Evolutionary conservation across 2,329 filamentous ascomycete species (phyloP), one percentile per base, ranked within the genome.

Genomic region (Ceratocystis cubensis): DNA sequence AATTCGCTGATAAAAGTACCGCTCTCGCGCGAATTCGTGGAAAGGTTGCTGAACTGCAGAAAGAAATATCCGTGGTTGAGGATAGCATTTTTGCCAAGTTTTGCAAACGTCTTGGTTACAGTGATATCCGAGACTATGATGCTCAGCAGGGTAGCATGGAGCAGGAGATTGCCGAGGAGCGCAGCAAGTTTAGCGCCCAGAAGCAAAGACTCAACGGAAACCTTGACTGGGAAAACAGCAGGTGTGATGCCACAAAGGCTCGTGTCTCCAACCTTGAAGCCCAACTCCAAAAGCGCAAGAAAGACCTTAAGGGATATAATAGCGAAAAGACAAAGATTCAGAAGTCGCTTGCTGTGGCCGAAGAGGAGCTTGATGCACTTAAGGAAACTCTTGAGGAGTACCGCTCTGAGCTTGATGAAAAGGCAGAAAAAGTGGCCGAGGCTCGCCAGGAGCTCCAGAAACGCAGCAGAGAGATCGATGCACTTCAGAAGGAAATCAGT

Each of bases 111-210:
- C 84, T 96, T 22, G 91, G 92, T 0, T 97, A 96, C 74, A 81
- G 84, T 67, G 88, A 95, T 72, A 95, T 99, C 70, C 89, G 93
- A 67, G 89, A 91, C 67, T 99, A 97, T 72, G 91, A 97, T 74
- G 88, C 88, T 30, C 92, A 95, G 71, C 94, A 97, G 76, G 93
- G 94, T 62, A 91, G 88, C 53, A 79, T 96, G 62, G 92, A 97
- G 75, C 90, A 96, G 74, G 91, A 97, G 74, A 89, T 89, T 57
- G 87, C 87, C 0, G 87, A 94, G 75, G 92, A 92, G 78, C 90
- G 90, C 69, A 86, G 89, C 65, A 87, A 92, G 70, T 97, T 96
- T 71, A 88, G 88, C 66, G 86, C 88, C 3, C 94, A 99, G 74
- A 88, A 87, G 73, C 86, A 90, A 71, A 85, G 86, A 53, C 79